These are phyloP conservation scores for Pilaira anomala DNA, from an alignment of 192 early-diverging fungal species.

Conservation along the genomic window DNA sequence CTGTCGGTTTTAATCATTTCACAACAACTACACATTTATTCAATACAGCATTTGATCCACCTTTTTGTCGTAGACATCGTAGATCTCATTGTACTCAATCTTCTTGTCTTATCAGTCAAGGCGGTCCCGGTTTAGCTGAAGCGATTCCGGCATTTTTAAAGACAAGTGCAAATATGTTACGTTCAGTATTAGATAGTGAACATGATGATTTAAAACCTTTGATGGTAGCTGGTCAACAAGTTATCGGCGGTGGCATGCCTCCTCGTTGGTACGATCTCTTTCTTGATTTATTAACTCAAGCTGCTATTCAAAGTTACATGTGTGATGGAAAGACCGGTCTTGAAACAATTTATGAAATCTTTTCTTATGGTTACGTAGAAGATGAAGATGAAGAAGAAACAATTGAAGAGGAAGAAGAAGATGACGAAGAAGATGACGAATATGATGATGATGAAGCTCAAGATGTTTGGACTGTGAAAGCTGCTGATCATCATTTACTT, in stretches of 20 bases:
- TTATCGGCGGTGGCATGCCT: constrained; percentile 42
- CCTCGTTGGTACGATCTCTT: constrained; percentile 51
- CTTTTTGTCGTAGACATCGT: constrained; percentile 45
- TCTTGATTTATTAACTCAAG: constrained; percentile 54
- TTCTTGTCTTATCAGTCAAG: neutral
- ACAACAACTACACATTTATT: constrained; percentile 33
- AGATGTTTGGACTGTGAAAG: constrained; percentile 38
- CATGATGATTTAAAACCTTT: constrained; percentile 21
- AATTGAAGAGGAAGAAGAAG: constrained; percentile 11
- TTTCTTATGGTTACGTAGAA: constrained; percentile 5
- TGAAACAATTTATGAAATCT: constrained; percentile 2
- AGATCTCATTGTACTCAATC: constrained; percentile 32
- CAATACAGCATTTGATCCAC: constrained; percentile 30
- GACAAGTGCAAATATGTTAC: constrained; percentile 45
- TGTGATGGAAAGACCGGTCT: constrained; percentile 38
- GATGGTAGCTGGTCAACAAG: constrained; percentile 35
- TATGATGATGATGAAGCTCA: constrained; percentile 34
- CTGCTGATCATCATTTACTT: constrained; percentile 46
- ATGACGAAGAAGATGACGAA: constrained; percentile 18
- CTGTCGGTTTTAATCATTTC: neutral
- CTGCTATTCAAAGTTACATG: constrained; percentile 50
- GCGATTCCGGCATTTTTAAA: constrained; percentile 51
- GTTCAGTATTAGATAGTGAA: constrained; percentile 27
- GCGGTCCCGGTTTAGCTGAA: constrained; percentile 42
- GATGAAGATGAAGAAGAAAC: constrained; percentile 13